Conservation (phyloP, 257 asterid genomes). For the Fraxinus quadrangulata region DNA sequence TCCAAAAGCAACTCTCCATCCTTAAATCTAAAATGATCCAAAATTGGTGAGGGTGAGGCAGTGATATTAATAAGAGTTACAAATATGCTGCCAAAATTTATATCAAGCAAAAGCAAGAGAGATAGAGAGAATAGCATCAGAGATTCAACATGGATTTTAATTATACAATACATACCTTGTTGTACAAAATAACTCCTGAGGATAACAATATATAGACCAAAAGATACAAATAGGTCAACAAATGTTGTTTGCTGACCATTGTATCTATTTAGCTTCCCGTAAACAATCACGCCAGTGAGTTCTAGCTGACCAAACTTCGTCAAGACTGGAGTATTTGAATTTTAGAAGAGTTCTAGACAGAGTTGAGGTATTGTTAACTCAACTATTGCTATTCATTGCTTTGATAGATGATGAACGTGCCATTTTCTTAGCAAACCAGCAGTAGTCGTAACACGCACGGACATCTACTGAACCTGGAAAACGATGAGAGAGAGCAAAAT, state of each 20-base stretch:
- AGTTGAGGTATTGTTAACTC: slow-evolving; percentile 29
- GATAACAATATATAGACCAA: slow-evolving; percentile 74
- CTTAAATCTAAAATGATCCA: not conserved
- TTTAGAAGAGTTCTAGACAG: slow-evolving; percentile 24
- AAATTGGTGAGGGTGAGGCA: not conserved
- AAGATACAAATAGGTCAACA: slow-evolving; percentile 82
- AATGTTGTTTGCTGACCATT: slow-evolving; percentile 79
- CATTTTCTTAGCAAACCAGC: slow-evolving; percentile 29
- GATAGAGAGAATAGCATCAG: slow-evolving; percentile 18
- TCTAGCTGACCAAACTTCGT: slow-evolving; percentile 30
- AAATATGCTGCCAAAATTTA: not conserved
- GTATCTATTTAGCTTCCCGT: slow-evolving; percentile 35
- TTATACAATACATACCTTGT: slow-evolving; percentile 61
- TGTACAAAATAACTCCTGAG: slow-evolving; percentile 89
- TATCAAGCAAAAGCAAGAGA: slow-evolving; percentile 17
- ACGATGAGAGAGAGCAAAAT: slow-evolving; percentile 11
- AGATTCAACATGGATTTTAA: not conserved
- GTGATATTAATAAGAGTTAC: not conserved
- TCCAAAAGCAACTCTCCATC: not conserved
- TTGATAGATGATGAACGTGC: slow-evolving; percentile 21
- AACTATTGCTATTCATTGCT: slow-evolving; percentile 31
- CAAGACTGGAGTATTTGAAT: slow-evolving; percentile 20
- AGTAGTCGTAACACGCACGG: slow-evolving; percentile 24
- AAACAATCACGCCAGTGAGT: slow-evolving; percentile 32
- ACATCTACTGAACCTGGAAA: slow-evolving; percentile 31